Evolutionary conservation across 1,284 basidiomycete species (phyloP), one percentile per base, ranked within the genome.

Genomic region (Mycosarcoma maydis): DNA sequence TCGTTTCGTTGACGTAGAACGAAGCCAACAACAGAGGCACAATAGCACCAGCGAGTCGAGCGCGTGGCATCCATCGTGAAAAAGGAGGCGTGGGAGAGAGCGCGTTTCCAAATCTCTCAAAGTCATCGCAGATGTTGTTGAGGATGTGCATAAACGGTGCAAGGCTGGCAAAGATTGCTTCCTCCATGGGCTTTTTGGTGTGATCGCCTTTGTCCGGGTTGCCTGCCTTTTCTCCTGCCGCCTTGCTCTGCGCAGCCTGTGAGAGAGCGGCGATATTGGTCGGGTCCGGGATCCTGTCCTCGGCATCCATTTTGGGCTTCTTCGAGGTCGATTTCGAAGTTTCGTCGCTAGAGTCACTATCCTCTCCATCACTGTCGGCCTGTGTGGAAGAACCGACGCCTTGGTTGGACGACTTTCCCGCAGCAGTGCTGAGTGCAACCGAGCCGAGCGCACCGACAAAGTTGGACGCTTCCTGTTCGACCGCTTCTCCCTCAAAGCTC

Each of bases 91-190:
- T 82, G 6, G 84, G 83, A 1, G 81, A 80, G 2, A 84, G 71
- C 0, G 83, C 83, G 43, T 84, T 84, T 20, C 75, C 80, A 33
- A 84, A 79, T 5, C 83, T 60, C 52, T 84, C 83, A 80, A 83
- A 84, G 6, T 76, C 73, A 37, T 74, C 72, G 32, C 56, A 62
- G 26, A 72, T 34, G 37, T 65, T 69, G 83, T 90, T 94, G 61
- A 90, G 78, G 53, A 84, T 84, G 27, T 75, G 75, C 82, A 85
- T 83, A 27, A 82, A 70, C 0, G 84, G 84, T 2, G 83, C 71
- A 39, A 82, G 77, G 60, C 80, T 82, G 17, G 59, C 54, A 69
- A 79, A 81, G 54, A 80, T 73, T n/a, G 71, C 58, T 13, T 71
- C 55, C 24, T 80, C 70, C 49, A 80, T 76, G 9, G 77, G 67